These are phyloP conservation scores for Syzygium syzygioides DNA, from an alignment of 441 rosid genomes.

Conservation along the genomic window DNA sequence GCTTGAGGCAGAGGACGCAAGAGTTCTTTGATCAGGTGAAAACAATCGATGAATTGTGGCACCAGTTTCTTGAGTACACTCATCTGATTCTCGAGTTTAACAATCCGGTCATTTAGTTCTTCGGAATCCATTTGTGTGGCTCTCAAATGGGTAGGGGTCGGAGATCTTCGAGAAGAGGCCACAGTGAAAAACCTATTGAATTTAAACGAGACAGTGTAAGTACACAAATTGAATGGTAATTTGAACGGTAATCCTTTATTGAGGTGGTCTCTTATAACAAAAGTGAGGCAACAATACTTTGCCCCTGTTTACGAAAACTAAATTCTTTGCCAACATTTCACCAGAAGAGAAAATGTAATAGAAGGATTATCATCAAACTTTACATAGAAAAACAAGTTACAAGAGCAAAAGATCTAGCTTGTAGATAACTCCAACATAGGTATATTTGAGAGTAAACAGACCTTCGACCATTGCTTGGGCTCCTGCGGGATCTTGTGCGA, in stretches of 20 bases:
- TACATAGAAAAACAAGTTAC: not conserved
- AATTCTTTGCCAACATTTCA: not conserved
- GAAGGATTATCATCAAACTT: not conserved
- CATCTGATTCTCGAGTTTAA: not conserved
- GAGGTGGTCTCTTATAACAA: not conserved
- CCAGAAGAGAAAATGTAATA: not conserved
- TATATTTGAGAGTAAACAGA: conserved; percentile 5
- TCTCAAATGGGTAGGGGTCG: not conserved
- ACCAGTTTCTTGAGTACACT: not conserved
- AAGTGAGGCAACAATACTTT: not conserved
- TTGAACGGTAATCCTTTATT: not conserved
- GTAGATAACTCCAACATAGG: not conserved
- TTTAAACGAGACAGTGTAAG: not conserved
- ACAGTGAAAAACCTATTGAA: not conserved
- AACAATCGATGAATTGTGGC: not conserved
- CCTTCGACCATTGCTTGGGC: conserved; percentile 70
- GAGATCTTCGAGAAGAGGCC: not conserved
- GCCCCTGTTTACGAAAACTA: not conserved
- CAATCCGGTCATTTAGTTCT: not conserved
- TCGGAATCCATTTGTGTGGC: not conserved
- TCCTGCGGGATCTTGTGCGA: conserved; percentile 55
- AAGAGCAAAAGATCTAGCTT: not conserved
- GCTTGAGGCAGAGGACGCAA: not conserved
- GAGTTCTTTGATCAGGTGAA: not conserved
- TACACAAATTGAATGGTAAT: not conserved